Conservation (phyloP, 1,284 basidiomycete genomes). For the Dichomitus squalens region DNA sequence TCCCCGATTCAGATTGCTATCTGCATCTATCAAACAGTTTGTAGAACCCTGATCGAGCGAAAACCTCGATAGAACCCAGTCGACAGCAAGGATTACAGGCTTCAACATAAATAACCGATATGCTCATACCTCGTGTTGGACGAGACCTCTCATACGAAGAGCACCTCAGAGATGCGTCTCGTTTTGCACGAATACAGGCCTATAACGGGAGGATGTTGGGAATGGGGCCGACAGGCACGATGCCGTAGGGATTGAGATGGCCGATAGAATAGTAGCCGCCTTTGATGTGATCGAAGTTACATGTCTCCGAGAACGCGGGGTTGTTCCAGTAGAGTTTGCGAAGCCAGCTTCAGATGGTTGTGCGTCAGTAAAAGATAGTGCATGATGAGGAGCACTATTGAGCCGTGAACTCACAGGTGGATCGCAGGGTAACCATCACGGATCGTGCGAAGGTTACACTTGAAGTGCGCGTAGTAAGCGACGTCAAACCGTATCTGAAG, state of each 20-base stretch:
- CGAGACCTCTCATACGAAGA: too few relatives aligned
- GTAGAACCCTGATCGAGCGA: too few relatives aligned
- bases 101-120: too few relatives aligned
- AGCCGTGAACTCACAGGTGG: conserved; percentile 50
- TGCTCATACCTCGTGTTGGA: too few relatives aligned
- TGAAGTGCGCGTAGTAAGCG: conserved; percentile 92
- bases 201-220: conserved; percentile 70
- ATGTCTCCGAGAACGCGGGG: conserved; percentile 86
- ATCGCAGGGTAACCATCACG: conserved; percentile 82
- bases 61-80: too few relatives aligned
- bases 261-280: conserved; percentile 84
- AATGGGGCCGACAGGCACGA: conserved; percentile 78
- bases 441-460: conserved; percentile 87
- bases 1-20: too few relatives aligned
- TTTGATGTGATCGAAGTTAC: conserved; percentile 89
- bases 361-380: not conserved
- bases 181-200: too few relatives aligned
- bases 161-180: too few relatives aligned
- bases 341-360: conserved; percentile 60
- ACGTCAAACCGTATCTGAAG: conserved; percentile 69
- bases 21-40: too few relatives aligned
- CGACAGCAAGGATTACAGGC: too few relatives aligned
- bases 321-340: conserved; percentile 92
- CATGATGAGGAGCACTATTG: not conserved
- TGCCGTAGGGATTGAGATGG: conserved; percentile 56